Base-by-base conservation (phyloP, 768 basidiomycete genomes). In the Serendipita sp. region DNA sequence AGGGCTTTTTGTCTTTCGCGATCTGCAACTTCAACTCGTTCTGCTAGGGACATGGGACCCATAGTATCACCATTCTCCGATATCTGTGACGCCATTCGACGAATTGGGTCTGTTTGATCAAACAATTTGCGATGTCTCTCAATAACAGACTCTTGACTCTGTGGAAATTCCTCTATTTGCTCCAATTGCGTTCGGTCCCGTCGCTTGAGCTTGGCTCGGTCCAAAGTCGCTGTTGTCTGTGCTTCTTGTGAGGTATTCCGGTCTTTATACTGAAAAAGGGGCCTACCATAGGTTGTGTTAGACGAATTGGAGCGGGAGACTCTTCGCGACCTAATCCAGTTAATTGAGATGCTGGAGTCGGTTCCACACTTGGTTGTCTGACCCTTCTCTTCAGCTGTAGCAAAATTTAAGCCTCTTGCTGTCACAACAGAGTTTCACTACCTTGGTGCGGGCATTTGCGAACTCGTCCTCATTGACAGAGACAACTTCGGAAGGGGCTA, bases 21-120 rank as follows among this genome's bases (percentile, higher is more conserved):
- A 16, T 60, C 55, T 4, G 55, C 55, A 27, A 10, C 23, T 34
- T 60, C 55, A 29, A 60, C 55, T n/a, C 23, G 23, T 36, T 60
- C 55, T 36, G 55, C 55, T 27, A 60, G n/a, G 55, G 55, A 27
- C 55, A 60, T n/a, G 8, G 27, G 10, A 31, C 10, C 4, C 23
- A 53, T 15, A 16, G 15, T 10, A 16, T 15, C 16, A 11, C 16
- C 23, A 4, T 29, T n/a, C 8, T 36, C 33, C 3, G 23, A 36
- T n/a, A 34, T 34, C 34, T 60, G 55, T 27, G 27, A 31, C 34
- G 27, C 3, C 6, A 31, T 27, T 27, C 31, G 55, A 27, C 73
- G 71, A 66, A 77, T 77, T 33, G 83, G 84, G 69, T 83, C 76
- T 46, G 76, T 84, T 6, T 82, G 80, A 16, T 88, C 86, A 66